Evolutionary conservation across 768 basidiomycete species (phyloP), one percentile per base, ranked within the genome.

Genomic region (Baorangia bicolor): DNA sequence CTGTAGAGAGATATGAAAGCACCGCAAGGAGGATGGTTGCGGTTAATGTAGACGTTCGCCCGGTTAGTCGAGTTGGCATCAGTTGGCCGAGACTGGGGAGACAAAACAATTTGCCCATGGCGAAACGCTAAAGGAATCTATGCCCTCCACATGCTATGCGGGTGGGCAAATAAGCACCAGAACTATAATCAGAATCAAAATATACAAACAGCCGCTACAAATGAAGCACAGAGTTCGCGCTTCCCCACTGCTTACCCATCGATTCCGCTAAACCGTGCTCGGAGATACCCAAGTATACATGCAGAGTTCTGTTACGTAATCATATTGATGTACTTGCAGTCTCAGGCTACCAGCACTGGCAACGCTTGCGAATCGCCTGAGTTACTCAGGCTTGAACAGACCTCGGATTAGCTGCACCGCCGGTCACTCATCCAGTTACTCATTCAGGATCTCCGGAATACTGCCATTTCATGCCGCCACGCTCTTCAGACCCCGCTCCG

Each of bases 401-500:
- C 42, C 43, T 53, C 43, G 16, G 34, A 44, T 51, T 49, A 25
- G 30, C 57, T 59, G 54, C 56, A 57, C 57, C 48, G 57, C 48
- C 59, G 38, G 54, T 25, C 43, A 50, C 45, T 45, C 45, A 20
- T 53, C 53, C 56, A 50, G 54, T 25, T 46, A 50, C 45, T 45
- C 45, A 20, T 53, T 55, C 56, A 50, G 39, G 25, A 52, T 50
- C 56, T 50, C 53, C 34, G 64, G 56, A 55, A 56, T 62, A 57
- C 52, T 53, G 42, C 33, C 55, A 59, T 57, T 55, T 60, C 59
- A 51, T 57, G 40, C 53, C 54, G 41, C 59, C 64, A 71, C 54
- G 58, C 51, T 56, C 61, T 51, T 62, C 57, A 61, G 58, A 64
- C 67, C 69, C 64, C 63, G 58, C 56, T 69, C 57, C 54, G 51